Evolutionary conservation across 805 yeast genomes (phyloP).

Genomic region (Jamesozyma rosinii): DNA sequence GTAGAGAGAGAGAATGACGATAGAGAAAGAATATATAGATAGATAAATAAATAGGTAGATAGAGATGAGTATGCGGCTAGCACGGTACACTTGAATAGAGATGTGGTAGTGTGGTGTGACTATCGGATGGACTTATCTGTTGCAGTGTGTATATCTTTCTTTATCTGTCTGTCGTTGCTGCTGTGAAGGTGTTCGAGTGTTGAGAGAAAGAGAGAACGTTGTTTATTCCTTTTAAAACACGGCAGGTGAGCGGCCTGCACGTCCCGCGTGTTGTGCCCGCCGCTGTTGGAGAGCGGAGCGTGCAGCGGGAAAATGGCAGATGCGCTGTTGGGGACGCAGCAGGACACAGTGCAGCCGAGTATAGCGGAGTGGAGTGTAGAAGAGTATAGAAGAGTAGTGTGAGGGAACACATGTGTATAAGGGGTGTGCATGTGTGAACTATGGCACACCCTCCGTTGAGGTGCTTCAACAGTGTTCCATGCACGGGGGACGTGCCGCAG

Average conservation of each 20-base stretch:
- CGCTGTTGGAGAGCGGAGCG: too few relatives aligned
- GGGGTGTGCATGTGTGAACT: background rate
- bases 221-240: background rate
- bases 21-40: background rate
- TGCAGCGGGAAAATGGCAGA: too few relatives aligned
- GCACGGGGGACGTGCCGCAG: too few relatives aligned
- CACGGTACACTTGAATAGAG: background rate
- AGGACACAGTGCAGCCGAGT: background rate
- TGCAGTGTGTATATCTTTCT: background rate
- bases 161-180: background rate
- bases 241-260: too few relatives aligned
- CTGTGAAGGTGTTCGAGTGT: background rate
- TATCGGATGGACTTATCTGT: background rate
- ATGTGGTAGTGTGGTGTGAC: background rate
- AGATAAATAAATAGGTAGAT: background rate
- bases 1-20: too few relatives aligned
- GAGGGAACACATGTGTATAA: background rate
- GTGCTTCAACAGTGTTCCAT: too few relatives aligned
- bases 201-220: background rate
- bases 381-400: background rate
- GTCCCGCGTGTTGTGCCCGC: too few relatives aligned
- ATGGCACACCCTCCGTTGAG: too few relatives aligned
- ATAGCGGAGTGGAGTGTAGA: background rate
- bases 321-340: too few relatives aligned
- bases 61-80: background rate